phyloP scores from a whole-genome alignment of 306 rosid species.

The Pterocarpus santalinus region DNA sequence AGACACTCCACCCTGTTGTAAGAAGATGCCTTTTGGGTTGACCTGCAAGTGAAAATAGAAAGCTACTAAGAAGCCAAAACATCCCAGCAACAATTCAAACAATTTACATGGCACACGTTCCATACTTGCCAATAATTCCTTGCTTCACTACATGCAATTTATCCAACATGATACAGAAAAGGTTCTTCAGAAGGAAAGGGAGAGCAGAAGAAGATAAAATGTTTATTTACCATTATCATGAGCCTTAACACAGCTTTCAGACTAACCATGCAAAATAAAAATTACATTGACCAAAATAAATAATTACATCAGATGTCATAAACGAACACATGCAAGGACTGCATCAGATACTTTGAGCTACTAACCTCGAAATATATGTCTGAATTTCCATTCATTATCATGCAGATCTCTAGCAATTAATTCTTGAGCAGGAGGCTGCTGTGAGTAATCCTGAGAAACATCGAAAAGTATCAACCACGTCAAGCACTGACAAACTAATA shows the following conservation, averaged over 20 bases:
- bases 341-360: not conserved
- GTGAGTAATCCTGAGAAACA: slow-evolving; percentile 69
- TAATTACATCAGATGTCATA: slow-evolving; percentile 23
- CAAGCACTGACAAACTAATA: slow-evolving; percentile 29
- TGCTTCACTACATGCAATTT: slow-evolving; percentile 16
- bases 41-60: slow-evolving; percentile 52
- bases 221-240: slow-evolving; percentile 5
- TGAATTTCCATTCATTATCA: slow-evolving; percentile 80
- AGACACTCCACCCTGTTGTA: slow-evolving; percentile 84
- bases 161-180: not conserved
- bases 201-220: slow-evolving; percentile 21
- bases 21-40: slow-evolving; percentile 89
- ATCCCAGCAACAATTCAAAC: slow-evolving; percentile 21
- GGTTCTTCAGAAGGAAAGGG: slow-evolving; percentile 17
- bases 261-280: too few species aligned
- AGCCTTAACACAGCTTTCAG: not conserved
- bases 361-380: slow-evolving; percentile 77
- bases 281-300: too few species aligned
- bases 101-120: not conserved
- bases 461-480: slow-evolving; percentile 17
- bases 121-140: slow-evolving; percentile 18
- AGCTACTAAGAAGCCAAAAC: slow-evolving; percentile 33
- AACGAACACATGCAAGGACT: not conserved
- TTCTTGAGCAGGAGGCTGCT: slow-evolving; percentile 84
- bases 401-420: slow-evolving; percentile 79